Conservation (phyloP, 169 alveolate species). For the Plasmodium gaboni region DNA sequence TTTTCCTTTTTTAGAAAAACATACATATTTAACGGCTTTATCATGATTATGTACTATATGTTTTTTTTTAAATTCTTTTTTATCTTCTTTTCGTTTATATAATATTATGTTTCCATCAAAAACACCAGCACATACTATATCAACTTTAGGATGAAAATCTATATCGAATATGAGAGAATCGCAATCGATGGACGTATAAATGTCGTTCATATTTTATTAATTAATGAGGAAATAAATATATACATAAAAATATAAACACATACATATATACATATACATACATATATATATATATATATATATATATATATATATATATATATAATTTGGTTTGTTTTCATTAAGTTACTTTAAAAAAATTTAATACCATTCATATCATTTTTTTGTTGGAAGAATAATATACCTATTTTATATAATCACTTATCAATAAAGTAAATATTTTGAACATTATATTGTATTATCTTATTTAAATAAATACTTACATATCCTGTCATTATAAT, state of each 20-base stretch:
- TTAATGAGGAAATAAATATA: background rate
- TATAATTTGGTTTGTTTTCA: background rate
- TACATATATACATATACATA: background rate
- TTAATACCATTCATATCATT: no score
- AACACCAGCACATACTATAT: constrained; percentile 53
- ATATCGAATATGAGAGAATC: constrained; percentile 35
- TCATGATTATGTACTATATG: constrained; percentile 41
- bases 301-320: background rate
- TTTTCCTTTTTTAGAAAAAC: constrained; percentile 65
- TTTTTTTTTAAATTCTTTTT: constrained; percentile 61
- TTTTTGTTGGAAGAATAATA: no score
- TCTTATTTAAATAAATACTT: no score
- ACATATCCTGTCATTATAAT: no score
- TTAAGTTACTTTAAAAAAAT: no score
- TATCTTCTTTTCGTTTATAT: constrained; percentile 53
- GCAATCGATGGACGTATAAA: constrained; percentile 29
- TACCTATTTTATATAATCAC: no score
- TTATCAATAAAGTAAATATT: no score
- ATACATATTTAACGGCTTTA: constrained; percentile 41
- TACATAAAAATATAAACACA: background rate
- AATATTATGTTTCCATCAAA: constrained; percentile 62
- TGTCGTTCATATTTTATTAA: constrained; percentile 20
- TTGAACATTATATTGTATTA: no score
- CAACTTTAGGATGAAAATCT: constrained; percentile 69
- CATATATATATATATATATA: constrained; percentile 8